A percentile compares a stretch with the other conserved stretches of the same genome.
These are phyloP conservation scores for Juglanconis sp. DNA, from an alignment of 2,329 filamentous ascomycete species.

Conservation along the genomic window DNA sequence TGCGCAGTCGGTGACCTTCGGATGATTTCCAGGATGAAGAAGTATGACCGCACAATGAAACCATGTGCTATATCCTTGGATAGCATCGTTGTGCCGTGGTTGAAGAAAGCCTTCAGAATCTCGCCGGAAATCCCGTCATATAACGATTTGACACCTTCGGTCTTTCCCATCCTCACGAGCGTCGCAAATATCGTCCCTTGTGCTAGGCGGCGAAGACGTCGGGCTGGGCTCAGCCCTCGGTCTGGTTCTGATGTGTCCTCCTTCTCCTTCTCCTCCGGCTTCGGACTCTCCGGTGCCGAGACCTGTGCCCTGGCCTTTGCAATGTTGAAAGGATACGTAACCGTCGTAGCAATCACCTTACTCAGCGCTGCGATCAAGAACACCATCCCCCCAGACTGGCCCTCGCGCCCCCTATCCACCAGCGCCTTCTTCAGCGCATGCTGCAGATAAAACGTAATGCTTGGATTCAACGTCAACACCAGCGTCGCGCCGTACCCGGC, in stretches of 20 bases:
- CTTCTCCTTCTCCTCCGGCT: slow-evolving; percentile 27
- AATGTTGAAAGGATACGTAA: slow-evolving; percentile 83
- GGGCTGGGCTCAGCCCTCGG: slow-evolving; percentile 21
- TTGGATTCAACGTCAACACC: slow-evolving; percentile 79
- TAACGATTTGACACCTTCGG: slow-evolving; percentile 65
- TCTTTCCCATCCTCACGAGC: slow-evolving; percentile 54
- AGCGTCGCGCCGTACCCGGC: slow-evolving; percentile 80
- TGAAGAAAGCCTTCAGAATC: slow-evolving; percentile 78
- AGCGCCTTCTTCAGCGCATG: slow-evolving; percentile 63
- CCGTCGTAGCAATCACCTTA: slow-evolving; percentile 71
- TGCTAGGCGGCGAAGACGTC: slow-evolving; percentile 26
- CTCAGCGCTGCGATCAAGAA: slow-evolving; percentile 67
- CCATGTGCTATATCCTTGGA: slow-evolving; percentile 76
- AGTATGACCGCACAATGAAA: slow-evolving; percentile 69
- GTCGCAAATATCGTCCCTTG: slow-evolving; percentile 59
- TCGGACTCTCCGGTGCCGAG: slow-evolving; percentile 31
- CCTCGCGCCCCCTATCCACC: slow-evolving; percentile 43
- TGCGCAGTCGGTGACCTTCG: slow-evolving; percentile 40
- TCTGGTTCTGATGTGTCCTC: slow-evolving; percentile 16
- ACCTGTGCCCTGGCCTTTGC: slow-evolving; percentile 79
- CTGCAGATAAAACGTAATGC: slow-evolving; percentile 81
- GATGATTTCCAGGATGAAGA: slow-evolving; percentile 53
- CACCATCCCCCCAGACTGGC: slow-evolving; percentile 28
- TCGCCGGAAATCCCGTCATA: slow-evolving; percentile 77
- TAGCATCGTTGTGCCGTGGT: slow-evolving; percentile 83